Conservation (phyloP, 495 filamentous ascomycete genomes). For the Talaromyces adpressus region DNA sequence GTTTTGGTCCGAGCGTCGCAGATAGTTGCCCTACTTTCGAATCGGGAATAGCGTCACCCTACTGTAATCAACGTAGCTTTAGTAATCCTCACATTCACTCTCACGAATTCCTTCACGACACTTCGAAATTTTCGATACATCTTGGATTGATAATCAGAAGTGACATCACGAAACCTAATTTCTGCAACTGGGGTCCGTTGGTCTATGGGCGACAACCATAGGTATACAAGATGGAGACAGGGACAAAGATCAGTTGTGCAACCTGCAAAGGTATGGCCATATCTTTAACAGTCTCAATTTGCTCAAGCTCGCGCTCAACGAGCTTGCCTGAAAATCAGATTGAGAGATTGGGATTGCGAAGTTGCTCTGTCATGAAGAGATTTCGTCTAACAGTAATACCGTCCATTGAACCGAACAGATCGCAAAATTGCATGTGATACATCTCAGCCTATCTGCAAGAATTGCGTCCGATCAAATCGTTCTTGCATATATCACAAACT, state of each 20-base stretch:
- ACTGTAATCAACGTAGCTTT: neutral
- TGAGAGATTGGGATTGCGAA: too few relatives aligned
- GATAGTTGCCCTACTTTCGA: neutral
- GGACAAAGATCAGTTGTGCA: neutral
- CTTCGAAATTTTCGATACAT: neutral
- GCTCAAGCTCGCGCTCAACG: too few relatives aligned
- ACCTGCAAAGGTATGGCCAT: neutral
- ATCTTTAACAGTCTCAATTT: too few relatives aligned
- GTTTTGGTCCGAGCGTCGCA: neutral
- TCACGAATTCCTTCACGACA: neutral
- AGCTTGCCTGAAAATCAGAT: too few relatives aligned
- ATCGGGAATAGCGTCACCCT: neutral
- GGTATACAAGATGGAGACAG: neutral
- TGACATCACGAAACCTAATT: neutral
- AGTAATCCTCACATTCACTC: neutral
- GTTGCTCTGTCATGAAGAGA: too few relatives aligned
- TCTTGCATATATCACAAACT: neutral
- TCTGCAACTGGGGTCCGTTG: neutral
- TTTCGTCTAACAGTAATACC: neutral
- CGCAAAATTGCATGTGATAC: constrained; percentile 4
- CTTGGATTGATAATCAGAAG: neutral
- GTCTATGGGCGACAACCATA: neutral
- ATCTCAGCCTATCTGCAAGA: neutral
- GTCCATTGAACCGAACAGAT: neutral
- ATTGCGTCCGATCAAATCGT: neutral